Evolutionary conservation across 2,329 filamentous ascomycete genomes (phyloP).

Genomic region (Hymenoscyphus scutula): DNA sequence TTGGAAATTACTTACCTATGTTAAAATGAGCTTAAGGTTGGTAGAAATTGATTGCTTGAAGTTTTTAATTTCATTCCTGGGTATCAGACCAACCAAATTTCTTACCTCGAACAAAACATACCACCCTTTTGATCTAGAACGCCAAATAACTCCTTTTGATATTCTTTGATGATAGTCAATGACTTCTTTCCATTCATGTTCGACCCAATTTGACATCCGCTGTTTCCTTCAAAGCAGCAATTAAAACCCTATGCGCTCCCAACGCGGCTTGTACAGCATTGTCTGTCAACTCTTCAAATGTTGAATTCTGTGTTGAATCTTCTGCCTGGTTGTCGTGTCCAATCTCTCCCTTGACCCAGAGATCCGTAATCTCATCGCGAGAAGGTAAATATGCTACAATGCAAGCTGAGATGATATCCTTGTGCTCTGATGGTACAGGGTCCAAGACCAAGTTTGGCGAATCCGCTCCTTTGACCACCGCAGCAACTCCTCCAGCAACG

Average conservation of each 20-base stretch:
- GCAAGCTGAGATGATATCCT: slow-evolving; percentile 75
- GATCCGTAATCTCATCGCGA: slow-evolving; percentile 86
- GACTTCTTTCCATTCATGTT: slow-evolving; percentile 16
- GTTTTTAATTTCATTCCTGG: slow-evolving; percentile 7
- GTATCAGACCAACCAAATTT: slow-evolving; percentile 1
- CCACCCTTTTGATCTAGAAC: neutral
- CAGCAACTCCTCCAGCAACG: slow-evolving; percentile 84
- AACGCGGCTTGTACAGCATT: slow-evolving; percentile 61
- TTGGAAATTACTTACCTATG: neutral
- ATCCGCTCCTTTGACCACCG: slow-evolving; percentile 57
- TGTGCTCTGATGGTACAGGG: slow-evolving; percentile 77
- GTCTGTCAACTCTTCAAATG: slow-evolving; percentile 56
- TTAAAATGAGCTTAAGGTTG: neutral
- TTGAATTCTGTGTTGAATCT: slow-evolving; percentile 41
- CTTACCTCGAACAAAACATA: neutral
- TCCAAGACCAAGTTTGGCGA: slow-evolving; percentile 65
- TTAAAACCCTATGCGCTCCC: slow-evolving; percentile 57
- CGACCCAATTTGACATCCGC: slow-evolving; percentile 39
- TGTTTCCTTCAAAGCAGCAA: slow-evolving; percentile 59
- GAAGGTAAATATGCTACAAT: slow-evolving; percentile 85
- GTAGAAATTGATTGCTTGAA: neutral
- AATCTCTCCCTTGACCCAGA: slow-evolving; percentile 84
- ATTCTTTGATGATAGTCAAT: neutral
- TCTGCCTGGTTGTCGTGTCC: slow-evolving; percentile 36
- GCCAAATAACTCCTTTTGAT: slow-evolving; percentile 8